Conservation (phyloP, 2,329 filamentous ascomycete genomes). For the Endoconidiophora laricicola region DNA sequence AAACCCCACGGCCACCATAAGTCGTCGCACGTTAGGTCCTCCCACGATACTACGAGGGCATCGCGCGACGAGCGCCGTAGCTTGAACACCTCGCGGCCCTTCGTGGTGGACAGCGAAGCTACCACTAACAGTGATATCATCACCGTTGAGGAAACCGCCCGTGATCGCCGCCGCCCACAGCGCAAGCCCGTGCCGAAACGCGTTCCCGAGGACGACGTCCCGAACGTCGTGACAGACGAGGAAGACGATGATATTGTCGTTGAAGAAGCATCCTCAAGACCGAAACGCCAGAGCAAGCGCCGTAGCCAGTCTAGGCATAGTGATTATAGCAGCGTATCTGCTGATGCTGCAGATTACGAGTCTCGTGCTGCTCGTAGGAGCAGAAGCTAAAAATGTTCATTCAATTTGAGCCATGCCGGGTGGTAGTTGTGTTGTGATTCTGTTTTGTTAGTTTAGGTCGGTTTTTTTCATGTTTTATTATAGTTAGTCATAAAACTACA, state of each 20-base stretch:
- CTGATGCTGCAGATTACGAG: constrained; percentile 1
- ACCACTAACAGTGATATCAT: constrained; percentile 5
- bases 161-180: neutral
- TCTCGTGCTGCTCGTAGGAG: neutral
- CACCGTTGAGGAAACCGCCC: constrained; percentile 4
- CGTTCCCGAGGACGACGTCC: neutral
- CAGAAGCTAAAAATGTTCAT: neutral
- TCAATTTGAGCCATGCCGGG: neutral
- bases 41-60: neutral
- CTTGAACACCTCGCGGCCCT: neutral
- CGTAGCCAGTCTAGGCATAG: constrained; percentile 5
- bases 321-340: constrained; percentile 6
- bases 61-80: neutral
- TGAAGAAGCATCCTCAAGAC: neutral
- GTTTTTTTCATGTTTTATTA: neutral
- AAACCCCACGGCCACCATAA: neutral
- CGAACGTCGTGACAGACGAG: neutral
- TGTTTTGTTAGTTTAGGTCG: neutral
- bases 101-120: neutral
- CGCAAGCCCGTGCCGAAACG: constrained; percentile 6
- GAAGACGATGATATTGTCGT: constrained; percentile 5
- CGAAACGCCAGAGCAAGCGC: neutral
- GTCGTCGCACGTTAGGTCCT: neutral
- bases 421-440: neutral
- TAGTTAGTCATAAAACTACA: too few species aligned